Base-by-base conservation (phyloP, 2,329 filamentous ascomycete species). In the Dendrostoma leiphaemia region DNA sequence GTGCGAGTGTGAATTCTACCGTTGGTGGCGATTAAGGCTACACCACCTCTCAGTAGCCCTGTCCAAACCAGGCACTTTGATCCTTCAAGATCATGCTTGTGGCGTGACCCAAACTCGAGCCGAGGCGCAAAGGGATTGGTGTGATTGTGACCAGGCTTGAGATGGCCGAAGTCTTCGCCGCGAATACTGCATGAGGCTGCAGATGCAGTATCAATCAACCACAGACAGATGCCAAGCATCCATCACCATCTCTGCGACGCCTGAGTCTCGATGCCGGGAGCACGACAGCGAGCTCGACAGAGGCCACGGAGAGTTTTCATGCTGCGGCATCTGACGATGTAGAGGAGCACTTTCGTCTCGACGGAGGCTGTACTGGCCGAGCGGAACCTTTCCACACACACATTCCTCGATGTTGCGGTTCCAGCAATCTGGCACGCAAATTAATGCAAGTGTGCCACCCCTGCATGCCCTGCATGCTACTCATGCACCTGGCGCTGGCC, bases 381-480 rank as follows among this genome's bases (percentile, higher is more conserved):
- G 38, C 23, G 38, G 4, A 41, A 41, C 38, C 23, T 23, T 7
- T 34, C 41, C 47, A 44, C 31, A 29, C 43, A n/a, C 17, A n/a
- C n/a, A 44, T 47, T 47, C 49, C 26, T 29, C 40, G 28, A 51
- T 48, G 40, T 49, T 53, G 53, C 53, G 38, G 48, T 44, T 48
- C 48, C 53, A 56, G 53, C 44, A 48, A 28, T 53, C 41, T 35
- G 49, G 49, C 53, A 48, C 53, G 48, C 53, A 56, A 46, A 19
- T 28, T 43, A 26, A 35, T 53, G 53, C 44, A 44, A 56, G 8
- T 23, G 26, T 51, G 43, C 24, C 7, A 53, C 38, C 53, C 53
- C 49, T 53, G 53, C 53, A 46, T 49, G 13, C 13, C 23, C 43
- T 23, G 29, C 38, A 37, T 47, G 40, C 50, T 41, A 43, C 47